Base-by-base conservation (phyloP, 768 basidiomycete species). In the Tephrocybe sp. region DNA sequence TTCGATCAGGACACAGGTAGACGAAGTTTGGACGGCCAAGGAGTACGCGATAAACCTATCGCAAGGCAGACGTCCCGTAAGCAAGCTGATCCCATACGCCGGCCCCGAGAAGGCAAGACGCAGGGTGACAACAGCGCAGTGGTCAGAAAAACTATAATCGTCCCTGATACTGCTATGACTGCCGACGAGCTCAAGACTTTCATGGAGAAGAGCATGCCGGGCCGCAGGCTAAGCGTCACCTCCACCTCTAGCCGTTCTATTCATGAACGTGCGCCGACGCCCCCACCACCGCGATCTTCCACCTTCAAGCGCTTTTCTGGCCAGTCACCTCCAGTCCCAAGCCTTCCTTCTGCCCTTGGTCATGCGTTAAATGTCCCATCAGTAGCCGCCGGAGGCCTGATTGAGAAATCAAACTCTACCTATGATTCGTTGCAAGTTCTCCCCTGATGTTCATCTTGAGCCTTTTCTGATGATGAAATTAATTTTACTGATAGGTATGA, bases 181-280 rank as follows among this genome's bases (percentile, higher is more conserved):
- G 75, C 78, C 39, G 67, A 79, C 32, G 85, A 91, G 55, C 59
- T 84, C 55, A 77, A 71, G 60, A 73, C 75, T 20, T 62, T 80
- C 53, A 73, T 77, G 62, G 77, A 79, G 55, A 88, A 83, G 62
- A 73, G 74, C 23, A 79, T 86, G 28, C 64, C 71, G 20, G 81
- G 81, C 43, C 82, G 85, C 39, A 83, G 87, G 48, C 74, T 76
- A 15, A 88, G 90, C 56, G 74, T 76, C 10, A 67, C 68, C 14
- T 84, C 80, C 11, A 70, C 76, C 15, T 92, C 90, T 0, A 80
- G 70, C 58, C 84, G 85, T 50, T 91, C 90, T 37, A 75, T 91
- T 24, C 85, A 88, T 58, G 91, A 93, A 58, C 86, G 90, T 46
- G 86, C 73, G 11, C 90, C 90, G 10, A 93, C 91, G 7, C 90